Conservation (phyloP, 495 filamentous ascomycete genomes). For the Neurospora sublineolata region DNA sequence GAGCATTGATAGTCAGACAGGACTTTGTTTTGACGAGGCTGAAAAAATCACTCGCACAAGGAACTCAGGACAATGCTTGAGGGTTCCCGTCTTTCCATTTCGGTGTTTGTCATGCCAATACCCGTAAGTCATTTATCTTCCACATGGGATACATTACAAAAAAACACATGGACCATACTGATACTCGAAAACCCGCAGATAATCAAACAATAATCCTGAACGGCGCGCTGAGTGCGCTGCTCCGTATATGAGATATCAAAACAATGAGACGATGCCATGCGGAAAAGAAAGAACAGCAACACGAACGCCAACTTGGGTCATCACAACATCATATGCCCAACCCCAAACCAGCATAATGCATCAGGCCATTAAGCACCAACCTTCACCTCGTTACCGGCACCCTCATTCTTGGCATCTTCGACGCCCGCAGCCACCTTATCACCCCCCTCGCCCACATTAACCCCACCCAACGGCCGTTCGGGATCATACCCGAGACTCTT, state of each 20-base stretch:
- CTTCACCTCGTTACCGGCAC: neutral
- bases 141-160: neutral
- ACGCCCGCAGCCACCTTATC: slow-evolving; percentile 14
- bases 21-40: neutral
- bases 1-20: neutral
- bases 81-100: neutral
- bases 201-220: neutral
- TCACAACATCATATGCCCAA: neutral
- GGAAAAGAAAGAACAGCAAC: neutral
- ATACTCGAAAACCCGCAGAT: neutral
- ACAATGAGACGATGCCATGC: neutral
- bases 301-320: neutral
- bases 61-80: neutral
- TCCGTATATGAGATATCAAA: neutral
- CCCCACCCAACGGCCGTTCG: slow-evolving; percentile 23
- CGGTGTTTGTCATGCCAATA: neutral
- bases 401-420: slow-evolving; percentile 1
- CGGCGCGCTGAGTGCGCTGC: neutral
- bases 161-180: neutral
- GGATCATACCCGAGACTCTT: slow-evolving; percentile 84
- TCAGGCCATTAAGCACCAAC: neutral
- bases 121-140: neutral
- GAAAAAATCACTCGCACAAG: neutral
- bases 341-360: neutral
- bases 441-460: neutral